Base-by-base conservation (phyloP, 2,329 filamentous ascomycete genomes). In the Sarocladium kiliense region DNA sequence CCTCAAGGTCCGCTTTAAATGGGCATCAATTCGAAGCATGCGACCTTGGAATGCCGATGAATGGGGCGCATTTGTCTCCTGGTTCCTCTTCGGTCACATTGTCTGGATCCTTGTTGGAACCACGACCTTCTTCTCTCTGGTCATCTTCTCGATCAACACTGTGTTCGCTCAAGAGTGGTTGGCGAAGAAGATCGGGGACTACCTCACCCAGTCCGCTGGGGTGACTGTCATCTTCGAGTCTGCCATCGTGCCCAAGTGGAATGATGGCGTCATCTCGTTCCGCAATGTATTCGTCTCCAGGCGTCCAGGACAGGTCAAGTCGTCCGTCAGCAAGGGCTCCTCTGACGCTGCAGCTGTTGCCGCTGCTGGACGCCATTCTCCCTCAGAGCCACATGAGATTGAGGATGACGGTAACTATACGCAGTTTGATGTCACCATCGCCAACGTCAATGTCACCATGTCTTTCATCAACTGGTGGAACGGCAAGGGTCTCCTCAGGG, bases 381-480 rank as follows among this genome's bases (percentile, higher is more conserved):
- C 74, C 14, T 54, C 57, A 16, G 60, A 61, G 10, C 58, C 56
- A n/a, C 42, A 60, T 18, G 76, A 79, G 27, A 70, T 74, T 1
- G 67, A 71, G 36, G 92, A 97, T 65, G 93, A 97, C 66, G 91
- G 89, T 18, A 99, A 99, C 66, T 99, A 97, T 69, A 97, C 92
- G 0, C 94, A 99, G 63, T 99, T 97, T 63, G 94, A 99, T 65
- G 77, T 99, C 16, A 96, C 91, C 0, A 90, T 99, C 57, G 90
- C 94, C 59, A 95, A 90, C 0, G 90, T 99, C 58, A 96, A 99
- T 65, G 93, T 99, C 41, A 97, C 93, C 0, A 71, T 99, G 25
- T 99, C 94, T 0, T 97, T 99, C 63, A 80, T 91, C n/a, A 97
- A 97, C 68, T 99, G 94, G 94, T 95, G 96, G 84, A 97, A 96